Base-by-base conservation (phyloP, 257 asterid genomes). In the Datura wrightii region DNA sequence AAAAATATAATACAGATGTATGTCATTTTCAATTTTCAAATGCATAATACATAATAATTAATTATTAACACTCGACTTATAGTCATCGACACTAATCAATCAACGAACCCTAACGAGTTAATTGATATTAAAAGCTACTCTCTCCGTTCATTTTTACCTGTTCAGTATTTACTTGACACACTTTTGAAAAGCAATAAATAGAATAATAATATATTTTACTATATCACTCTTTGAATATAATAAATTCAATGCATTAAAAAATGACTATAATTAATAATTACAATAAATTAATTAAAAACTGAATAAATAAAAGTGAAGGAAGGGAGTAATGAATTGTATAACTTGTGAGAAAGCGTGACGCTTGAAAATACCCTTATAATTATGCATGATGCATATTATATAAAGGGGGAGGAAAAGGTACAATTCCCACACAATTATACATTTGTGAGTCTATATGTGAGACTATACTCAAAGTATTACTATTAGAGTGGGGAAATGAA, bases 301-400 rank as follows among this genome's bases (percentile, higher is more conserved):
- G 31, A 24, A 24, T 24, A 24, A 24, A 24, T 1, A 24, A 24
- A 24, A 24, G 31, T 24, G 31, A 1, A 24, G 31, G 31, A 24
- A 24, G 31, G 31, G 31, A 39, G 3, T 39, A 78, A 31, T 76
- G 11, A 76, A 76, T 50, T 50, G 10, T 46, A 10, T 4, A 76
- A 50, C 62, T 76, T 76, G 50, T 76, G 62, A 52, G 63, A 52
- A 50, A 78, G 34, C 82, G 82, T 78, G 63, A 78, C 63, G 44
- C 44, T 52, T 34, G 48, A 10, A 78, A 52, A 14, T 52, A 31
- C 31, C 55, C 65, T 13, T 4, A 24, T 24, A 24, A 24, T 24
- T 24, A 52, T 78, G 59, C 14, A 50, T 71, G 56, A 44, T 74
- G 34, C 82, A 14, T 31, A 50, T 24, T 67, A 41, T 10, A 50